A percentile compares a stretch with the other conserved stretches of the same genome.
These are phyloP conservation scores for Pholiota adiposa DNA, from an alignment of 1,284 basidiomycete genomes.

Conservation along the genomic window DNA sequence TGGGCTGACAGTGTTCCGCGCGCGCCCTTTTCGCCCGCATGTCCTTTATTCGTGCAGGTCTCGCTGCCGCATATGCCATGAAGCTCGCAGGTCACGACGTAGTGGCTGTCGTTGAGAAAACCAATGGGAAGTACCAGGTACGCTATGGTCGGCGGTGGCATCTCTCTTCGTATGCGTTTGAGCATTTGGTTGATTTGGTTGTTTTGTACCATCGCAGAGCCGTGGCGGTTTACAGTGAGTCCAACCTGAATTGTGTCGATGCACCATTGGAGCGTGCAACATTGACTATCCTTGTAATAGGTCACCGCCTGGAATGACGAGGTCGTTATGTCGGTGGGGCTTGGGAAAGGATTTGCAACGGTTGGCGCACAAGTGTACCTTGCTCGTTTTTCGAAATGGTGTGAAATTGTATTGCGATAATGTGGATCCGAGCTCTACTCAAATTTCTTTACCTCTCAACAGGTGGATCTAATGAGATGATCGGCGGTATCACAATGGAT, in stretches of 20 bases:
- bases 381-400: constrained; percentile 30
- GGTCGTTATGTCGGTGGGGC: constrained; percentile 48
- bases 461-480: constrained; percentile 40
- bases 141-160: constrained; percentile 14
- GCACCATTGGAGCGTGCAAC: background rate
- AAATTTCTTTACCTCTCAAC: background rate
- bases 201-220: constrained; percentile 25
- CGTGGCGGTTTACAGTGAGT: constrained; percentile 36
- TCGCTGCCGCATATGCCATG: constrained; percentile 46
- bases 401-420: constrained; percentile 10
- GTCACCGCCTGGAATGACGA: constrained; percentile 51
- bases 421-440: background rate
- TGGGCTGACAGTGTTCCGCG: background rate
- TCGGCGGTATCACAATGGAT: constrained; percentile 40
- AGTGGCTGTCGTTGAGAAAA: constrained; percentile 40
- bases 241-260: background rate
- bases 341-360: constrained; percentile 36
- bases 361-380: constrained; percentile 34
- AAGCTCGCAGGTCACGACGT: constrained; percentile 46
- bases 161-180: background rate
- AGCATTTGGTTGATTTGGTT: background rate
- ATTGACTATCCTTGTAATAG: constrained; percentile 15
- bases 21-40: background rate
- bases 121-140: constrained; percentile 36
- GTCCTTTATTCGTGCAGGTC: too few relatives aligned